phyloP scores from a whole-genome alignment of 257 asterid genomes.

The Plantago ovata region DNA sequence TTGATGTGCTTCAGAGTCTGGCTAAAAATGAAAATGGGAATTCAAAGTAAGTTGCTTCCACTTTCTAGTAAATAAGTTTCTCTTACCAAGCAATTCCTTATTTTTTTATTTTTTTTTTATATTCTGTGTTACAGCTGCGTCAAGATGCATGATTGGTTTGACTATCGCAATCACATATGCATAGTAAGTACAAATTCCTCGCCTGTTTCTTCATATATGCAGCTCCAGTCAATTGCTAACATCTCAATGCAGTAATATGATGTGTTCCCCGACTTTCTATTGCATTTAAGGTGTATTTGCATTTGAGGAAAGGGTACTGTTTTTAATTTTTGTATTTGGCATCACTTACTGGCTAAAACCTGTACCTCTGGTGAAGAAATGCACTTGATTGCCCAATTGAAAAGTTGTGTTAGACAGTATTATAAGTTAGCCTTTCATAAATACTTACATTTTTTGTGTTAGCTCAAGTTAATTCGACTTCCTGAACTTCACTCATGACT shows the following conservation, averaged over 20 bases:
- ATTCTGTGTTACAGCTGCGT: conserved; percentile 56
- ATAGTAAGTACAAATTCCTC: conserved; percentile 52
- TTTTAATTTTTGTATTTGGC: background rate
- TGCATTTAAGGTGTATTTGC: conserved; percentile 14
- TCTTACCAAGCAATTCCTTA: background rate
- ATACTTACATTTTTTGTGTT: conserved; percentile 17
- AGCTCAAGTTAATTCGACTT: conserved; percentile 23
- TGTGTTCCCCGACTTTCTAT: background rate
- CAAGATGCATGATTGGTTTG: conserved; percentile 77
- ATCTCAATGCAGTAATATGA: conserved; percentile 10
- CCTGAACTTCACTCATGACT: conserved; percentile 25
- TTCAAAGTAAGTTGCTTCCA: conserved; percentile 52
- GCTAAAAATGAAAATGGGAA: conserved; percentile 46
- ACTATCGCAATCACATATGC: conserved; percentile 80
- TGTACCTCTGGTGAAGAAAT: conserved; percentile 7
- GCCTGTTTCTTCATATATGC: conserved; percentile 4
- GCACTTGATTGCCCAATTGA: conserved; percentile 10
- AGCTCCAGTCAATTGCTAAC: conserved; percentile 12
- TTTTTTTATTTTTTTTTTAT: conserved; percentile 13
- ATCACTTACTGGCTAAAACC: background rate
- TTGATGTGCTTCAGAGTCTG: conserved; percentile 64
- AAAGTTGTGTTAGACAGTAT: conserved; percentile 13
- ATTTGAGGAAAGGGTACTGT: conserved; percentile 16
- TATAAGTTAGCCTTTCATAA: conserved; percentile 17
- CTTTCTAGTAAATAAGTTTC: conserved; percentile 5